Percentiles rank a stretch among this genome's conserved stretches.
phyloP scores from a whole-genome alignment of 1,139 yeast genomes.

The Zygosaccharomyces sapae region DNA sequence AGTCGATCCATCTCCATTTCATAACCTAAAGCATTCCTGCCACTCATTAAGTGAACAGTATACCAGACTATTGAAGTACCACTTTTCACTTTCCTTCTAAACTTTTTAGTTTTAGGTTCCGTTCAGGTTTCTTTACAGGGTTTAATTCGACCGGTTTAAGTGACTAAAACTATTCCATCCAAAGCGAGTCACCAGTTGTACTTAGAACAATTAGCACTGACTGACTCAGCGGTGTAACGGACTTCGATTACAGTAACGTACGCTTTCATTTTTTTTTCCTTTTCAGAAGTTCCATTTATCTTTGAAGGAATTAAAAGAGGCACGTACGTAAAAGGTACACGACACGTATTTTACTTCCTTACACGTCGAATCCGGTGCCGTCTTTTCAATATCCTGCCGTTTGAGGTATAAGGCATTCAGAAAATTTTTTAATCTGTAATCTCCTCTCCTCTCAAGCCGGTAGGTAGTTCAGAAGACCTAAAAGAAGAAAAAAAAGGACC shows the following conservation, averaged over 20 bases:
- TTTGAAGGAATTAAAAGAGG: not conserved
- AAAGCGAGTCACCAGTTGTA: not conserved
- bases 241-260: not conserved
- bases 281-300: not conserved
- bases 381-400: slow-evolving; percentile 3
- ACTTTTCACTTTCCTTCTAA: not conserved
- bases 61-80: not conserved
- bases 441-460: slow-evolving; percentile 6
- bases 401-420: slow-evolving; percentile 5
- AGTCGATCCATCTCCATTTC: not conserved
- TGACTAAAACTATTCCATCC: not conserved
- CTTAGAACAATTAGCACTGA: not conserved
- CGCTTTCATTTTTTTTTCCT: not conserved
- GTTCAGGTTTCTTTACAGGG: not conserved
- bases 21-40: not conserved
- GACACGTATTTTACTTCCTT: slow-evolving; percentile 4
- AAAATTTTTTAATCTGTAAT: slow-evolving; percentile 5
- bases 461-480: not conserved
- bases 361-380: slow-evolving; percentile 2
- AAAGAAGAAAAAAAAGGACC: slow-evolving; percentile 1
- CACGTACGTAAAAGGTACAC: slow-evolving; percentile 2
- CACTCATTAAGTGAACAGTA: slow-evolving; percentile 1
- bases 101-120: too few relatives aligned
- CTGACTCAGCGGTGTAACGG: not conserved
- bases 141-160: not conserved